These are phyloP conservation scores for Coffea humblotiana DNA, from an alignment of 305 asterid genomes.

Conservation along the genomic window DNA sequence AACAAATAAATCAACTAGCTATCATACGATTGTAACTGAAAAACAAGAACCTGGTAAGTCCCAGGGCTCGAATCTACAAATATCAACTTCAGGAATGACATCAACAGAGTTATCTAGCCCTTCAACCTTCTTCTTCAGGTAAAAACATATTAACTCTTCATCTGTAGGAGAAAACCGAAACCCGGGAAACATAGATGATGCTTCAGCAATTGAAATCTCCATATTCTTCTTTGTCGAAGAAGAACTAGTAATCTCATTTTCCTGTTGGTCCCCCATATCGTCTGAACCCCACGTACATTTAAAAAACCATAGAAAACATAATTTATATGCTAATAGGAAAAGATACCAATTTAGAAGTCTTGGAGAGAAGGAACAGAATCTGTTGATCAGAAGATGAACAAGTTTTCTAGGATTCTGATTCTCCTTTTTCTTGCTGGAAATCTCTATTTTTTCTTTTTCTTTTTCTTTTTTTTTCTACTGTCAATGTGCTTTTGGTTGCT, in stretches of 20 bases:
- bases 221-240: constrained; percentile 6
- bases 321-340: not conserved
- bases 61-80: constrained; percentile 79
- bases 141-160: constrained; percentile 70
- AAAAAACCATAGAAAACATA: no score
- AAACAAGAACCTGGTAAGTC: constrained; percentile 65
- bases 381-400: not conserved
- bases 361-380: constrained; percentile 24
- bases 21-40: no score
- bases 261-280: constrained; percentile 22
- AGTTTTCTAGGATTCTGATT: constrained; percentile 2
- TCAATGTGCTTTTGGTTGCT: constrained; percentile 11
- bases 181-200: constrained; percentile 73
- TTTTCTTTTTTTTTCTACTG: not conserved
- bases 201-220: constrained; percentile 65
- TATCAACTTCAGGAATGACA: constrained; percentile 77
- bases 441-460: no score
- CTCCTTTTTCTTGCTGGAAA: not conserved
- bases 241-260: not conserved
- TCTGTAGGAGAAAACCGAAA: constrained; percentile 86
- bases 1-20: no score
- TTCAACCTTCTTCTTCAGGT: constrained; percentile 62
- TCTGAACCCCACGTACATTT: not conserved
- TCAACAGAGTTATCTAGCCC: constrained; percentile 55
- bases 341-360: not conserved